A percentile compares a stretch with the other conserved stretches of the same genome.
Evolutionary conservation across 345 rosid species (phyloP).

Genomic region (Eucalyptus urophylla): DNA sequence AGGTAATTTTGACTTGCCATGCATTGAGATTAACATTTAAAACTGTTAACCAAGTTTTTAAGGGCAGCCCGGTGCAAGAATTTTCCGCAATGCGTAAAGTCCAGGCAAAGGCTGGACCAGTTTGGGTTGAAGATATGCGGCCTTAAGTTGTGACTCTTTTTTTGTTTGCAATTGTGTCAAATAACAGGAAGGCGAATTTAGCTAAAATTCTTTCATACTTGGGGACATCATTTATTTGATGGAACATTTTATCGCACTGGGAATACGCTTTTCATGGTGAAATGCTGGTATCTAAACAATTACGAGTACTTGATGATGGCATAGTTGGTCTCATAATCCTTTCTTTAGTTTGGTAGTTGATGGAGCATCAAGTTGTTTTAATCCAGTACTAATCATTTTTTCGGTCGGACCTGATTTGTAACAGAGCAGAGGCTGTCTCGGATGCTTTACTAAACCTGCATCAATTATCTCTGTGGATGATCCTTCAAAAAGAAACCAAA

Average conservation of each 20-base stretch:
- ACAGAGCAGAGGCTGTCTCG: slow-evolving; percentile 97
- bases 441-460: slow-evolving; percentile 49
- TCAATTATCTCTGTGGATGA: slow-evolving; percentile 28
- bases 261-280: not conserved
- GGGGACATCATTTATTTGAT: not conserved
- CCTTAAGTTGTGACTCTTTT: not conserved
- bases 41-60: not conserved
- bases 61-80: not conserved
- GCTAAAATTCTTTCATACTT: not conserved
- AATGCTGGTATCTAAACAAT: not conserved
- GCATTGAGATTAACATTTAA: not conserved
- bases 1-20: not conserved
- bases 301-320: not conserved
- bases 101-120: not conserved
- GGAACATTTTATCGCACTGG: not conserved
- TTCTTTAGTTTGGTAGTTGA: not conserved
- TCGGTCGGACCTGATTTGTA: slow-evolving; percentile 36
- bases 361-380: not conserved
- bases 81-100: not conserved
- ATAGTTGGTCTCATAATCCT: not conserved
- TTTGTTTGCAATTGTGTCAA: not conserved
- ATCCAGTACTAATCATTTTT: slow-evolving; percentile 18
- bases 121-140: not conserved
- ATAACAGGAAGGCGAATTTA: not conserved
- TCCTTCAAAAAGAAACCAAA: slow-evolving; percentile 39